A percentile compares a stretch with the other conserved stretches of the same genome.
These are phyloP conservation scores for Prunus campanulata DNA, from an alignment of 306 rosid genomes.

Conservation along the genomic window DNA sequence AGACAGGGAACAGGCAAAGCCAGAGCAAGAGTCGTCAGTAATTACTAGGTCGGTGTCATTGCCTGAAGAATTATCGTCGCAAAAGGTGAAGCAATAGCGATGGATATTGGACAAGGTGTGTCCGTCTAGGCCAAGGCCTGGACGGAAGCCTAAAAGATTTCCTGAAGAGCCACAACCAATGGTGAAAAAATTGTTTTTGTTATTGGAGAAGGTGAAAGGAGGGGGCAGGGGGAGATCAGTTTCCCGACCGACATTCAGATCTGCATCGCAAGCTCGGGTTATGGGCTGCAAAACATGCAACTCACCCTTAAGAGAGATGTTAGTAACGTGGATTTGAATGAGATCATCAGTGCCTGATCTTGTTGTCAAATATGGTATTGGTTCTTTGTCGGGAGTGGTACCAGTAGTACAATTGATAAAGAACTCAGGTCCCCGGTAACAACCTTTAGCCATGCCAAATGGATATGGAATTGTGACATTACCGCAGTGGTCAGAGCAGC, in stretches of 20 bases:
- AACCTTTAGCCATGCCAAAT: background rate
- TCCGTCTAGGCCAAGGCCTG: too few species aligned
- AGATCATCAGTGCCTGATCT: background rate
- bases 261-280: background rate
- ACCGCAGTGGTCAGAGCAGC: background rate
- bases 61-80: too few species aligned
- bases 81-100: too few species aligned
- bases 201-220: background rate
- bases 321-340: background rate
- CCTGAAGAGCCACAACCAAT: background rate
- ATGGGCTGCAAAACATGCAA: background rate
- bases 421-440: conserved; percentile 2
- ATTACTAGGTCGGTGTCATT: background rate
- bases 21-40: background rate
- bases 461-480: conserved; percentile 6
- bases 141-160: background rate
- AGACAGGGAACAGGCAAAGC: background rate
- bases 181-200: background rate
- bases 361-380: too few species aligned
- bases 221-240: background rate
- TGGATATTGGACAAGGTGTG: too few species aligned
- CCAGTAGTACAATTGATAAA: background rate
- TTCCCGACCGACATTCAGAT: background rate
- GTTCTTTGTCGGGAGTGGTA: too few species aligned
- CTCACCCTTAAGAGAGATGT: background rate